Base-by-base conservation (phyloP, 768 basidiomycete species). In the Leucogyrophana mollusca region DNA sequence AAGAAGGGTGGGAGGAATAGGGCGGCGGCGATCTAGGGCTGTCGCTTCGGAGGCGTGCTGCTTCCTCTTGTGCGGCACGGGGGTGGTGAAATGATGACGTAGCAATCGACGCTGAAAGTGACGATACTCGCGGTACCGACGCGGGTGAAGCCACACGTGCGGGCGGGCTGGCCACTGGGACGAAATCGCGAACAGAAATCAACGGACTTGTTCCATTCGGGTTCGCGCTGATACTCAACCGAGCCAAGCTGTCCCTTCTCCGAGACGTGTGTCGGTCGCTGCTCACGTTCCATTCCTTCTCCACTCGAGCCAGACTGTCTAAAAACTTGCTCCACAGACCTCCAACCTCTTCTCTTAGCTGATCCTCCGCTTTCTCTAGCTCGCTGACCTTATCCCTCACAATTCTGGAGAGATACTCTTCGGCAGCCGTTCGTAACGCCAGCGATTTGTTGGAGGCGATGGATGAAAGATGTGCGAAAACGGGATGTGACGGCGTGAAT, bases 401-500 rank as follows among this genome's bases (percentile, higher is more conserved):
- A 46, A 82, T 67, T 52, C 73, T 67, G 21, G 71, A 59, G 50
- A 87, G 72, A 46, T 81, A 70, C 36, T 75, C 75, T 61, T 90
- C 84, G 11, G 83, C 83, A 40, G 68, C 62, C 22, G 70, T 63
- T 49, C 87, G 78, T 40, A 80, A 60, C 42, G 66, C 70, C 33
- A 80, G 68, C 0, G 86, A 87, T 54, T 76, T 68, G 25, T 72
- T 62, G 20, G 67, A 59, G 11, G 89, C 88, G 40, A 82, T 57
- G 18, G 74, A 69, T 13, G 83, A 73, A 24, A 91, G 71, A 60
- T 87, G 81, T 34, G 70, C 51, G 57, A 90, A 91, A 34, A 82
- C 77, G 6, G 81, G 80, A 54, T 91, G 85, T 14, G 83, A 80
- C 6, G 89, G 83, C 0, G 84, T 78, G 64, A 87, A 90, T 14